A percentile compares a stretch with the other conserved stretches of the same genome.
phyloP scores from a whole-genome alignment of 345 rosid genomes.

The Heritiera fomes region DNA sequence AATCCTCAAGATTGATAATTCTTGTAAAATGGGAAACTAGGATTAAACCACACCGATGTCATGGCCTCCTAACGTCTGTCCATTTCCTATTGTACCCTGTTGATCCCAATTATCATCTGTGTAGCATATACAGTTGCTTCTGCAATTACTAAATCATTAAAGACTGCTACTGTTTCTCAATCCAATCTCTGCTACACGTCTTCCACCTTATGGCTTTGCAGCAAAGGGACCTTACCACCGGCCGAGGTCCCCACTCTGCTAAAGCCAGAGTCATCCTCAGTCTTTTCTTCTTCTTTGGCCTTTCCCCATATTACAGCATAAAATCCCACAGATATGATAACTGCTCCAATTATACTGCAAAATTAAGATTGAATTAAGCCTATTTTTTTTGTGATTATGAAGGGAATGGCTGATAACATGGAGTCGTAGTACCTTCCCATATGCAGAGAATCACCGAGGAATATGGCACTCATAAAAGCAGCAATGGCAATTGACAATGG shows the following conservation, averaged over 20 bases:
- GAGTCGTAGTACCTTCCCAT: slow-evolving; percentile 13
- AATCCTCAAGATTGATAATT: too few relatives aligned
- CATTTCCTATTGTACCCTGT: too few relatives aligned
- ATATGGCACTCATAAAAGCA: slow-evolving; percentile 12
- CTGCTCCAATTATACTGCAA: slow-evolving; percentile 11
- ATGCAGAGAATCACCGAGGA: slow-evolving; percentile 15
- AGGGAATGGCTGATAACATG: neutral
- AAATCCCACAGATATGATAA: slow-evolving; percentile 27
- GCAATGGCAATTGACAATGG: slow-evolving; percentile 19
- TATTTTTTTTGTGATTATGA: neutral
- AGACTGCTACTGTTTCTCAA: too few relatives aligned
- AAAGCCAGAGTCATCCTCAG: neutral
- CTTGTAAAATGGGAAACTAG: too few relatives aligned
- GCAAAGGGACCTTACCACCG: too few relatives aligned
- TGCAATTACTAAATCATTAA: too few relatives aligned
- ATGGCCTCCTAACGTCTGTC: too few relatives aligned
- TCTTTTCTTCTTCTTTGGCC: slow-evolving; percentile 25
- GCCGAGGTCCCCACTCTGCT: neutral
- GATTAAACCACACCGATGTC: too few relatives aligned
- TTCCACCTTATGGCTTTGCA: too few relatives aligned
- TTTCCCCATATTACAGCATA: slow-evolving; percentile 33
- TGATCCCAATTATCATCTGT: too few relatives aligned
- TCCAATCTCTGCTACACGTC: too few relatives aligned
- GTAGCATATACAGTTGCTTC: too few relatives aligned
- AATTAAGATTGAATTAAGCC: neutral